Conservation (phyloP, 768 basidiomycete species). For the Rhizopogon rudus region DNA sequence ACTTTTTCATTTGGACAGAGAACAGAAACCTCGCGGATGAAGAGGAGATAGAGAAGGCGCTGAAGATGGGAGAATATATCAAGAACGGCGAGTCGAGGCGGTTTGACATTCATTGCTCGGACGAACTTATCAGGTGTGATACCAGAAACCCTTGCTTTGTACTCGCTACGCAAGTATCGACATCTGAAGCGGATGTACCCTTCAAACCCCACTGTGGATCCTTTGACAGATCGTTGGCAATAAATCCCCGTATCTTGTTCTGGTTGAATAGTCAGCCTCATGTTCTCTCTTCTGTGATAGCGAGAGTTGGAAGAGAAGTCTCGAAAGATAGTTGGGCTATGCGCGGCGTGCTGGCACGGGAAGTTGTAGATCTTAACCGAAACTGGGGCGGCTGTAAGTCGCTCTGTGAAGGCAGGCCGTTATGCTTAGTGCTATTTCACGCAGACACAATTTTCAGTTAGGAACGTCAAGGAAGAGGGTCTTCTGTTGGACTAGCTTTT, state of each 20-base stretch:
- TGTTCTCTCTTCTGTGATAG: no score
- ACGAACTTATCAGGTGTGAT: neutral
- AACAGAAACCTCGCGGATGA: conserved; percentile 61
- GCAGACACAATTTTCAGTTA: no score
- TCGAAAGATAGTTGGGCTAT: neutral
- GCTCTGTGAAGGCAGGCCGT: no score
- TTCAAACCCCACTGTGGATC: conserved; percentile 7
- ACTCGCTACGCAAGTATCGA: conserved; percentile 79
- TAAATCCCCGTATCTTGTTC: neutral
- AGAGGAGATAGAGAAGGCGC: conserved; percentile 71
- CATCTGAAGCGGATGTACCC: conserved; percentile 74
- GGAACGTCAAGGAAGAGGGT: no score
- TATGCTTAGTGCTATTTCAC: no score
- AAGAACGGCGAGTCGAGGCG: conserved; percentile 58
- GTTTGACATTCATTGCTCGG: neutral
- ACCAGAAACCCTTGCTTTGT: conserved; percentile 76
- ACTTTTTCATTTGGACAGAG: conserved; percentile 35
- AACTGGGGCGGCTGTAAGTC: no score
- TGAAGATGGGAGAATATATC: conserved; percentile 77
- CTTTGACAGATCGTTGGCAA: conserved; percentile 1
- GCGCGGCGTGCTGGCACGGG: neutral
- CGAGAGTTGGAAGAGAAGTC: neutral
- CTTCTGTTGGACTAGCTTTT: no score
- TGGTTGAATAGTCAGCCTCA: neutral
- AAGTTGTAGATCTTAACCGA: neutral